Evolutionary conservation across 2,329 filamentous ascomycete genomes (phyloP), one percentile per base, ranked within the genome.

Genomic region (Cytospora piceae): DNA sequence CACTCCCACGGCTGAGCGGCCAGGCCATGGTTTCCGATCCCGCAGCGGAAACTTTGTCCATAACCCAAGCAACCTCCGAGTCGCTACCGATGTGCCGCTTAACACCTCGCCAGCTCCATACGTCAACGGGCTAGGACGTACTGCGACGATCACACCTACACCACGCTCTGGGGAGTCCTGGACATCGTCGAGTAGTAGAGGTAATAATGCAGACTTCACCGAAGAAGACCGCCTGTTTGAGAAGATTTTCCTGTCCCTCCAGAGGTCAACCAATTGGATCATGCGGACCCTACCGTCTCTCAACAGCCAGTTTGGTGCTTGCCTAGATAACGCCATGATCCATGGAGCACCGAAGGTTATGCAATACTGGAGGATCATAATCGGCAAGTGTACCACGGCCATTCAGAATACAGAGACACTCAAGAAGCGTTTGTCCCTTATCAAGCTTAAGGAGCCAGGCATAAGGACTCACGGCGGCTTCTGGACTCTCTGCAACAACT

Each of bases 151-250:
- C 75, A 84, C 75, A 63, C 84, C 83, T n/a, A 96, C 92, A 0
- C 92, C 93, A 55, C 88, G 91, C 29, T 96, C 92, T 9, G 91
- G 90, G 53, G 93, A 96, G 72, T 92, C 91, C 0, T 96, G 95
- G 74, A 42, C 63, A n/a, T 83, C 82, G 2, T 80, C 82, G 62
- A 79, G 81, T 34, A 81, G 84, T 52, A 83, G 83, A 53, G 82
- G 82, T 56, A 79, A 81, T 9, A 75, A 86, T 54, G 83, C 80
- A 12, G 90, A 93, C 59, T 86, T 89, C 58, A 85, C 85, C 2
- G 90, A 93, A 69, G 92, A 96, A 69, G 93, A 96, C 71, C 84
- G 86, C 20, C 85, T 89, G 32, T 97, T 97, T 70, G 94, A 96
- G 69, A 87, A 83, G 68, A 92, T 97, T 27, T 96, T 92, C 78